Evolutionary conservation across 148 eudicot species (phyloP).

Genomic region (Euryodendron excelsum): DNA sequence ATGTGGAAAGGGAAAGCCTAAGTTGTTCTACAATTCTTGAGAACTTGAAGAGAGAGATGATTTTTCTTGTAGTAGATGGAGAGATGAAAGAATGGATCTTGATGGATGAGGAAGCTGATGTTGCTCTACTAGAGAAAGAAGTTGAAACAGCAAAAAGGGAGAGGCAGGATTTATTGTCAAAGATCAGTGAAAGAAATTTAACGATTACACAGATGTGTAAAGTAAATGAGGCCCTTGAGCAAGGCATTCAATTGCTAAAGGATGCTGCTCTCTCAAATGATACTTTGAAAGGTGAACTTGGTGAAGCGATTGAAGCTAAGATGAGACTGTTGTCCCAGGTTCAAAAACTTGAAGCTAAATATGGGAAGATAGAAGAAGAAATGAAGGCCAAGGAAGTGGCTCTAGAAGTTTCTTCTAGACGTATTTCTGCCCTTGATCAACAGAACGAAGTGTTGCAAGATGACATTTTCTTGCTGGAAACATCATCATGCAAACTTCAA

Average conservation of each 20-base stretch:
- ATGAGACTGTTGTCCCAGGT: slow-evolving; percentile 29
- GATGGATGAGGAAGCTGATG: slow-evolving; percentile 45
- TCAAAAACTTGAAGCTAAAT: slow-evolving; percentile 32
- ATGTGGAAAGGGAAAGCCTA: slow-evolving; percentile 24
- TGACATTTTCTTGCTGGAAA: slow-evolving; percentile 21
- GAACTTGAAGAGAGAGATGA: slow-evolving; percentile 36
- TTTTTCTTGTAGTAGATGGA: slow-evolving; percentile 36
- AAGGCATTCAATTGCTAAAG: slow-evolving; percentile 23
- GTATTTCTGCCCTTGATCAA: slow-evolving; percentile 30
- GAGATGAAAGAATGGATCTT: slow-evolving; percentile 42
- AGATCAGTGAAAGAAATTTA: slow-evolving; percentile 13
- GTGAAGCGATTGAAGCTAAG: slow-evolving; percentile 34
- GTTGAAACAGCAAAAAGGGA: slow-evolving; percentile 25
- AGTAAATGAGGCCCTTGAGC: slow-evolving; percentile 22
- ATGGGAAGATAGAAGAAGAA: slow-evolving; percentile 20
- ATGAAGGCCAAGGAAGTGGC: slow-evolving; percentile 33
- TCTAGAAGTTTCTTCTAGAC: slow-evolving; percentile 32
- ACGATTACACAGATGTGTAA: slow-evolving; percentile 14
- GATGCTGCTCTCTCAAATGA: slow-evolving; percentile 23
- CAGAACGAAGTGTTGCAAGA: slow-evolving; percentile 30
- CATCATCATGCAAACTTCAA: slow-evolving; percentile 27
- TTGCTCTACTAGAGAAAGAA: slow-evolving; percentile 34
- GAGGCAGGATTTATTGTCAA: slow-evolving; percentile 20
- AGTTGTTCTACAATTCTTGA: slow-evolving; percentile 35
- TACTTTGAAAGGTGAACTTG: slow-evolving; percentile 26